Evolutionary conservation across 768 basidiomycete species (phyloP).

Genomic region (Rickenella mellea): DNA sequence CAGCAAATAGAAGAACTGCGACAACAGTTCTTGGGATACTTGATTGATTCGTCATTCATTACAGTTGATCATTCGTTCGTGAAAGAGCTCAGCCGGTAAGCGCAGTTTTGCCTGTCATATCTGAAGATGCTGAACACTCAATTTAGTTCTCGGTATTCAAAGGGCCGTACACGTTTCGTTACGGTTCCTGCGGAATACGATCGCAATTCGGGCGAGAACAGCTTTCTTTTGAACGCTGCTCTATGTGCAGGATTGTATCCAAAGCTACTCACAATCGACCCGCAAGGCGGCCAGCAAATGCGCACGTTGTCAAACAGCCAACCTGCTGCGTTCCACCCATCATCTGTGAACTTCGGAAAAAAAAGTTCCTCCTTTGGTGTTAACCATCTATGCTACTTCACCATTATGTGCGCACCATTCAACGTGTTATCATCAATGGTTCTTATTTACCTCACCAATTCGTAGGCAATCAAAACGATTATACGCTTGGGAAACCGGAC

Average conservation of each 20-base stretch:
- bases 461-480: conserved; percentile 86
- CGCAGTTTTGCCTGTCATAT: background rate
- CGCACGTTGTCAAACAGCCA: conserved; percentile 80
- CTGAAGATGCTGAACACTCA: conserved; percentile 2
- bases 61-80: conserved; percentile 54
- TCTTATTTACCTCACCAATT: conserved; percentile 9
- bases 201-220: conserved; percentile 50
- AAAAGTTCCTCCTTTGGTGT: conserved; percentile 61
- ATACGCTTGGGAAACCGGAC: conserved; percentile 90
- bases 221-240: conserved; percentile 65
- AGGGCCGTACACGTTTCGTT: conserved; percentile 70
- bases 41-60: conserved; percentile 85
- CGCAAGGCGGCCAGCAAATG: conserved; percentile 41
- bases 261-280: conserved; percentile 73
- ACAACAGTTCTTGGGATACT: conserved; percentile 80
- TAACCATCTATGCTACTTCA: conserved; percentile 77
- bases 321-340: conserved; percentile 73
- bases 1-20: conserved; percentile 95
- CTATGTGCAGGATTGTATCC: conserved; percentile 85
- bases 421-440: conserved; percentile 2
- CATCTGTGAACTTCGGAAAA: conserved; percentile 79
- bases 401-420: conserved; percentile 55
- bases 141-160: conserved; percentile 61
- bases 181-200: conserved; percentile 63
- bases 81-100: conserved; percentile 60